A percentile compares a stretch with the other conserved stretches of the same genome.
These are phyloP conservation scores for Ceratocystis harringtonii DNA, from an alignment of 2,329 filamentous ascomycete species.

Conservation along the genomic window DNA sequence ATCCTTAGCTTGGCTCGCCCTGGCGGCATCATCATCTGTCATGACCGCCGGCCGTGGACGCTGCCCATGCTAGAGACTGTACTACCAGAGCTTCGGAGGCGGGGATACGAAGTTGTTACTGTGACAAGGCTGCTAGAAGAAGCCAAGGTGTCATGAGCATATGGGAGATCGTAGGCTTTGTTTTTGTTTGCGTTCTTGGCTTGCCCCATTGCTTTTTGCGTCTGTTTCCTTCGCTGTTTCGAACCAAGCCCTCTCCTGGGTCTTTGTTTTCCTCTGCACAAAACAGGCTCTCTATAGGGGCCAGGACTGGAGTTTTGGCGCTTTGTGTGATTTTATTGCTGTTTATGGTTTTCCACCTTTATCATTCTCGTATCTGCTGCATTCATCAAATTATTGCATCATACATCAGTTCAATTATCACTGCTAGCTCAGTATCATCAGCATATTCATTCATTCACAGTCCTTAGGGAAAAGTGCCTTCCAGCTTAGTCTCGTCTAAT, in stretches of 20 bases:
- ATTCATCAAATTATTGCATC: not conserved
- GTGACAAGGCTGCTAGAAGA: slow-evolving; percentile 48
- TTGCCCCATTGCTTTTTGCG: not conserved
- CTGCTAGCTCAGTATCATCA: slow-evolving; percentile 4
- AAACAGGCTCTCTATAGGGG: not conserved
- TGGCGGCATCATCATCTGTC: slow-evolving; percentile 70
- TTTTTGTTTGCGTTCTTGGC: not conserved
- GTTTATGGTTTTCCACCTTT: not conserved
- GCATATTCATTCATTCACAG: too few relatives aligned
- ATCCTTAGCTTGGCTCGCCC: slow-evolving; percentile 64
- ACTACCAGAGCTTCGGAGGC: slow-evolving; percentile 52
- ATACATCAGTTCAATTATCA: not conserved
- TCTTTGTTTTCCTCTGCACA: not conserved
- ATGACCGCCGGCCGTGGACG: slow-evolving; percentile 75
- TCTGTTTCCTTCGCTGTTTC: not conserved
- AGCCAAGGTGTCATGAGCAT: not conserved
- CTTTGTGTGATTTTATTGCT: not conserved
- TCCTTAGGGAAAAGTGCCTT: not conserved
- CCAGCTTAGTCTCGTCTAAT: slow-evolving; percentile 29
- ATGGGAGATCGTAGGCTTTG: not conserved
- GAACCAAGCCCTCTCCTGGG: not conserved
- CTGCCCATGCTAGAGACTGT: slow-evolving; percentile 60
- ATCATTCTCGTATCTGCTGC: slow-evolving; percentile 7
- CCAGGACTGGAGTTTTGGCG: slow-evolving; percentile 4
- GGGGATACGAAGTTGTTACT: slow-evolving; percentile 58